Conservation (phyloP, 1,139 yeast species). For the Geotrichum phurueaensis region DNA sequence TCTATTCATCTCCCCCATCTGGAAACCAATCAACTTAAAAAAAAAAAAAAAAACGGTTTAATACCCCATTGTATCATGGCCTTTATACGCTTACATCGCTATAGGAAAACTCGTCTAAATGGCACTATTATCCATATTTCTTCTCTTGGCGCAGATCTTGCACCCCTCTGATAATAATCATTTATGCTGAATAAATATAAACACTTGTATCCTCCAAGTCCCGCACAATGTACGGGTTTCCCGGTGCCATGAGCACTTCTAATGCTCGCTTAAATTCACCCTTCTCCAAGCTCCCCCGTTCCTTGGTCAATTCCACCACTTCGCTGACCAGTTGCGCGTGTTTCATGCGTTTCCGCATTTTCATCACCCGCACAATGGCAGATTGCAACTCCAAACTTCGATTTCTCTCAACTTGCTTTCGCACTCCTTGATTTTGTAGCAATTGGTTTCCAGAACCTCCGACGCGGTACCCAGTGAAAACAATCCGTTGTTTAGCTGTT, state of each 20-base stretch:
- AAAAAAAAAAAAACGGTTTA: no score
- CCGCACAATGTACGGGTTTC: constrained; percentile 10
- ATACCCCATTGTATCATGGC: no score
- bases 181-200: constrained; percentile 1
- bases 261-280: constrained; percentile 5
- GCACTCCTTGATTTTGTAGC: background rate
- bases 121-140: no score
- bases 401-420: constrained; percentile 19
- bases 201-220: constrained; percentile 2
- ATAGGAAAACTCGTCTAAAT: no score
- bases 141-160: no score
- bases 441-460: background rate
- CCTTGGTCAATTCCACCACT: constrained; percentile 29
- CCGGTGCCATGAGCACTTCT: constrained; percentile 9
- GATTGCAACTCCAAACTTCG: constrained; percentile 36
- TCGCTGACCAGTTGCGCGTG: constrained; percentile 37
- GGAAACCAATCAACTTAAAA: no score
- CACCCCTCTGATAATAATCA: background rate
- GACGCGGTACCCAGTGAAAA: background rate
- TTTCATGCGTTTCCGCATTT: constrained; percentile 29
- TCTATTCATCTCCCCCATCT: no score
- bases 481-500: background rate
- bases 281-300: constrained; percentile 25
- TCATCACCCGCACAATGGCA: constrained; percentile 36
- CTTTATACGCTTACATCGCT: no score